phyloP scores from a whole-genome alignment of 2,329 filamentous ascomycete genomes.

The Venturia pyrina region DNA sequence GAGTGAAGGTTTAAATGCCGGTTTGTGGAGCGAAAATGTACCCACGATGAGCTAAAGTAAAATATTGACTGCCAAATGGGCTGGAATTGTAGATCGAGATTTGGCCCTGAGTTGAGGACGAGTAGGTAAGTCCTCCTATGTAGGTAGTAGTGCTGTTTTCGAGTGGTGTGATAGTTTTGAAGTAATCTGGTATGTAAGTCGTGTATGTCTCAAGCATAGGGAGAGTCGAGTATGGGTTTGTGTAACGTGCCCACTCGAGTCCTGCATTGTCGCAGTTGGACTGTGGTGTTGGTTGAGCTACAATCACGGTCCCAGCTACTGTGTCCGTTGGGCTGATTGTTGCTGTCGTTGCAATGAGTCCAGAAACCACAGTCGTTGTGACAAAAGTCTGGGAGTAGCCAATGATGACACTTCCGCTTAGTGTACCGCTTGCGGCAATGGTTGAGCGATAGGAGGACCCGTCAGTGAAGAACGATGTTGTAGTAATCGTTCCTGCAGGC shows the following conservation, averaged over 20 bases:
- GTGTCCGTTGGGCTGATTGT: background rate
- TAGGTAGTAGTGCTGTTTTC: background rate
- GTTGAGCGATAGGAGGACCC: background rate
- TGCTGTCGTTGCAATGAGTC: background rate
- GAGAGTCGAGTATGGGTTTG: background rate
- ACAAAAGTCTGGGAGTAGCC: background rate
- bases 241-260: background rate
- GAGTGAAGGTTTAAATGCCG: background rate
- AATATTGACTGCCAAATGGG: background rate
- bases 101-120: background rate
- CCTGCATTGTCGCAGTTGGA: background rate
- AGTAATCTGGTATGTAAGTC: background rate
- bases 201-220: background rate
- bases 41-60: background rate
- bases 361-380: background rate
- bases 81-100: background rate
- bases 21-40: constrained; percentile 1
- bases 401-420: background rate
- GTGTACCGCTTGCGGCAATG: background rate
- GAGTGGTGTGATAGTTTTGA: background rate
- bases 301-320: background rate
- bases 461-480: background rate
- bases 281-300: background rate
- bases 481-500: background rate
- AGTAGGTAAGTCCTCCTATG: background rate